These are phyloP conservation scores for Podaxis rugospora DNA, from an alignment of 768 basidiomycete genomes.

Conservation along the genomic window DNA sequence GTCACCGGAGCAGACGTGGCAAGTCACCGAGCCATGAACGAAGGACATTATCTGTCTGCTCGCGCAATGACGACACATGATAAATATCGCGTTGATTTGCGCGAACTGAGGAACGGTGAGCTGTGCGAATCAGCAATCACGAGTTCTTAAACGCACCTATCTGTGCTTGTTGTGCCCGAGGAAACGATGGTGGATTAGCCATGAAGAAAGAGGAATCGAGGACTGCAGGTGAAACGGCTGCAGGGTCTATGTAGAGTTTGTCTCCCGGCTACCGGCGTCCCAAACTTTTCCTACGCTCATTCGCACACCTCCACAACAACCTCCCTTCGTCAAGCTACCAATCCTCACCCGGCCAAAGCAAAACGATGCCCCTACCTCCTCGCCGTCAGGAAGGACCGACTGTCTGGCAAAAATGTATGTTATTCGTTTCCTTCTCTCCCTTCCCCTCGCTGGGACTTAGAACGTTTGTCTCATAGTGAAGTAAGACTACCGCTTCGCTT, in stretches of 20 bases:
- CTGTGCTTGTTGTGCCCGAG: slow-evolving; percentile 78
- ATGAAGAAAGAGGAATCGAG: slow-evolving; percentile 10
- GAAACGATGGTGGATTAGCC: slow-evolving; percentile 45
- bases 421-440: slow-evolving; percentile 8
- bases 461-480: slow-evolving; percentile 42
- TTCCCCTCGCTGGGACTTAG: slow-evolving; percentile 12
- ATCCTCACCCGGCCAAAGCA: slow-evolving; percentile 34
- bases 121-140: neutral
- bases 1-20: neutral
- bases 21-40: slow-evolving; percentile 72
- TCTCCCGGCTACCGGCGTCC: slow-evolving; percentile 1
- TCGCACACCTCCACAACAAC: slow-evolving; percentile 13
- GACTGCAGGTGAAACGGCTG: neutral
- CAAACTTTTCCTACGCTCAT: slow-evolving; percentile 13
- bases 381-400: slow-evolving; percentile 12
- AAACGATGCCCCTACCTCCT: slow-evolving; percentile 51
- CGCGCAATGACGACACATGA: slow-evolving; percentile 69
- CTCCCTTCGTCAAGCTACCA: slow-evolving; percentile 13
- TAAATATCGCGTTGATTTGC: slow-evolving; percentile 82
- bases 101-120: slow-evolving; percentile 49
- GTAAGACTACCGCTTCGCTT: slow-evolving; percentile 28
- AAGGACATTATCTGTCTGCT: slow-evolving; percentile 70
- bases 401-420: slow-evolving; percentile 72
- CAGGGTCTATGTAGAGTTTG: neutral
- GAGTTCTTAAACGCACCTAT: slow-evolving; percentile 56